These are phyloP conservation scores for Acorus gramineus DNA, from an alignment of 106 monocot species.

Conservation along the genomic window DNA sequence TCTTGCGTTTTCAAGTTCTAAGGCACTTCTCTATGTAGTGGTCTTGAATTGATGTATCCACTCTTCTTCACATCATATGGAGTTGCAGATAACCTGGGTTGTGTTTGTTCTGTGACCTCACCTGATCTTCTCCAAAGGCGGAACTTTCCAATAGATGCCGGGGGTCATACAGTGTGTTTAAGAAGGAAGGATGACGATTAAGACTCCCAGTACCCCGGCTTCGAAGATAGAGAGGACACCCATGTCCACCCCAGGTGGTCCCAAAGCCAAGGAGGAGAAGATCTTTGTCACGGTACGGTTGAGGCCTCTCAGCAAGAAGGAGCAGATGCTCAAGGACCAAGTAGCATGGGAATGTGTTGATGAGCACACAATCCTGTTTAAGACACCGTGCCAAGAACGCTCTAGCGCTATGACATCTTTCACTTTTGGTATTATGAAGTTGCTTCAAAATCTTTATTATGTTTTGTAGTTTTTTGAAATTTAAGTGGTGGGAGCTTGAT, in stretches of 20 bases:
- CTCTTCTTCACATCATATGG: too few species aligned
- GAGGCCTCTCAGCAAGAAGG: conserved; percentile 75
- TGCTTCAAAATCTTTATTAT: conserved; percentile 3
- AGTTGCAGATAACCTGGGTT: too few species aligned
- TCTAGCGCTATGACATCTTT: conserved; percentile 36
- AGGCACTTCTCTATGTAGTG: too few species aligned
- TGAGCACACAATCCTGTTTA: conserved; percentile 59
- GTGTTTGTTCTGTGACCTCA: too few species aligned
- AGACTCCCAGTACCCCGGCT: conserved; percentile 47
- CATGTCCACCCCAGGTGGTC: conserved; percentile 37
- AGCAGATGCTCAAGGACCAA: conserved; percentile 52
- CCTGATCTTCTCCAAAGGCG: too few species aligned
- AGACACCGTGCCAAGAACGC: conserved; percentile 43
- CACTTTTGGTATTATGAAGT: conserved; percentile 52
- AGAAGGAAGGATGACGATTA: background rate
- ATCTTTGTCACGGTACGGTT: conserved; percentile 91
- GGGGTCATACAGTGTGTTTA: too few species aligned
- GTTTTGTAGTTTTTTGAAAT: background rate
- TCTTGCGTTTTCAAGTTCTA: too few species aligned
- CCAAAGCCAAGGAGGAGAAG: conserved; percentile 74
- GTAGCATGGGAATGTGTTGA: conserved; percentile 77
- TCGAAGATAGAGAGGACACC: conserved; percentile 60
- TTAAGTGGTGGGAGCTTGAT: background rate
- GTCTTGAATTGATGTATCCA: too few species aligned
- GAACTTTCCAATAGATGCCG: too few species aligned